These are phyloP conservation scores for Conticribra weissflogii DNA, from an alignment of 108 stramenopile genomes.

Conservation along the genomic window DNA sequence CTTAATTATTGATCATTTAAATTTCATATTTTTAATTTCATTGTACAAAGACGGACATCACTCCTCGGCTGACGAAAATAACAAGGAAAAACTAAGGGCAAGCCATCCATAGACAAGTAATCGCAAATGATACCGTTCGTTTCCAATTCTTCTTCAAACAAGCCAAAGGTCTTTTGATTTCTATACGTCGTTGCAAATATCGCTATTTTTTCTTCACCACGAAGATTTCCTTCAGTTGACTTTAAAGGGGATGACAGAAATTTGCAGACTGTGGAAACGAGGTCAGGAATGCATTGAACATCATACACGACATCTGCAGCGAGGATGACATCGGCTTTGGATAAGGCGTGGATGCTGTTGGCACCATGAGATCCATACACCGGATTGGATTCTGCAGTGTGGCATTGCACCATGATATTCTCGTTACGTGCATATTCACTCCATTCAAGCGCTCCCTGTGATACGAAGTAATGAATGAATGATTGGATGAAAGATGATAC, in stretches of 20 bases:
- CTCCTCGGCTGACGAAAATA: constrained; percentile 57
- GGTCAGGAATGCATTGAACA: constrained; percentile 32
- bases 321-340: constrained; percentile 57
- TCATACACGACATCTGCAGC: constrained; percentile 80
- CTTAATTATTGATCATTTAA: background rate
- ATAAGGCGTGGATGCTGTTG: constrained; percentile 3
- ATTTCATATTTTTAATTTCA: constrained; percentile 22
- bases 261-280: constrained; percentile 42
- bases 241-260: constrained; percentile 48
- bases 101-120: constrained; percentile 19
- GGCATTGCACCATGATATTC: background rate
- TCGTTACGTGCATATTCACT: constrained; percentile 27
- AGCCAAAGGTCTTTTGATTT: constrained; percentile 56
- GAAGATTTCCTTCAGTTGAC: too few relatives aligned
- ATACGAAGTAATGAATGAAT: background rate
- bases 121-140: constrained; percentile 36
- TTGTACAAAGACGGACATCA: constrained; percentile 58
- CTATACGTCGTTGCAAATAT: constrained; percentile 65
- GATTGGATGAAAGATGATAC: background rate
- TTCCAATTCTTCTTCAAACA: constrained; percentile 51
- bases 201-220: constrained; percentile 39
- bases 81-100: constrained; percentile 57
- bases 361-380: background rate
- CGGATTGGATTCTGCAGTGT: background rate
- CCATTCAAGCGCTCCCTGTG: constrained; percentile 69